phyloP scores from a whole-genome alignment of 23 red algal genomes.

The Gracilaria gracilis region DNA sequence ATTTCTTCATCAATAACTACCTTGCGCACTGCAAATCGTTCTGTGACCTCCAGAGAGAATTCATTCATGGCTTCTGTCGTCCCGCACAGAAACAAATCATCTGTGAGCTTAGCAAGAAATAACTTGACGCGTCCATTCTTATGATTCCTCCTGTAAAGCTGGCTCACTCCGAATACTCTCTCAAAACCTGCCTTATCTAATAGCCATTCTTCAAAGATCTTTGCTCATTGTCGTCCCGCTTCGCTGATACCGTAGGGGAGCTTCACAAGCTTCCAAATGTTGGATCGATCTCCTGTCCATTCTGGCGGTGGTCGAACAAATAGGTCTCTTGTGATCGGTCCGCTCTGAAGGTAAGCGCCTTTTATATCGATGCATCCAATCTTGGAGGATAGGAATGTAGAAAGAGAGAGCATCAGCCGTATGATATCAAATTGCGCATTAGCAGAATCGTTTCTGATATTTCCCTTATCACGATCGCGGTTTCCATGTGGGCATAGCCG shows the following conservation, averaged over 20 bases:
- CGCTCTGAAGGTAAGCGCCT: slow-evolving; percentile 30
- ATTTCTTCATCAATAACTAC: slow-evolving; percentile 9
- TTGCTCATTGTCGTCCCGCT: slow-evolving; percentile 2
- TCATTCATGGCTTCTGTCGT: too few relatives aligned
- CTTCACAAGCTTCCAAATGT: slow-evolving; percentile 35
- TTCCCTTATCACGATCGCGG: too few relatives aligned
- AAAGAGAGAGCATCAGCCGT: slow-evolving; percentile 5
- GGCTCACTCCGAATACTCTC: slow-evolving; percentile 20
- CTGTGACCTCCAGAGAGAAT: not conserved
- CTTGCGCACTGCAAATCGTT: slow-evolving; percentile 28
- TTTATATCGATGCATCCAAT: slow-evolving; percentile 41
- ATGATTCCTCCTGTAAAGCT: not conserved
- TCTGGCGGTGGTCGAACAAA: too few relatives aligned
- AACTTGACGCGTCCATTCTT: not conserved
- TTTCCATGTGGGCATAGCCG: slow-evolving; percentile 61
- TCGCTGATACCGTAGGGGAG: slow-evolving; percentile 44
- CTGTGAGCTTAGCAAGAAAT: not conserved
- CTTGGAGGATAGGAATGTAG: not conserved
- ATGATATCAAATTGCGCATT: slow-evolving; percentile 27
- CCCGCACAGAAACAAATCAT: slow-evolving; percentile 23
- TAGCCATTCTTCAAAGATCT: slow-evolving; percentile 21
- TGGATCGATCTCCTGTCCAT: slow-evolving; percentile 13
- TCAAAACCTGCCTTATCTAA: not conserved
- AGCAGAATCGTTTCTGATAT: slow-evolving; percentile 17
- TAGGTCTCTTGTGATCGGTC: slow-evolving; percentile 28